These are phyloP conservation scores for Fabrea salina DNA, from an alignment of 169 alveolate species.

Conservation along the genomic window DNA sequence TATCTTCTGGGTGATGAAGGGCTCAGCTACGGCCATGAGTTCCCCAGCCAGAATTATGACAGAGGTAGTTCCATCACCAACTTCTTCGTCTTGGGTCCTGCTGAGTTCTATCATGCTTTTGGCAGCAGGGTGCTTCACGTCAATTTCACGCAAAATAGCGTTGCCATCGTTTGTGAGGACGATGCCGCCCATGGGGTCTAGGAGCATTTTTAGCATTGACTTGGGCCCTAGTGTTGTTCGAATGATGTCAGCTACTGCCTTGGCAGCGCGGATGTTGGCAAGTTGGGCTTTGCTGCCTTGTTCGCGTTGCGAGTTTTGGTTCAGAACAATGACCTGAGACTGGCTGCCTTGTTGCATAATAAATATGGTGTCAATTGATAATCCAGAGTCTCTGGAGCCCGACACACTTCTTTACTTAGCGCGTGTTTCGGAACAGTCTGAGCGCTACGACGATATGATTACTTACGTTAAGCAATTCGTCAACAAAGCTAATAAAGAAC, in stretches of 20 bases:
- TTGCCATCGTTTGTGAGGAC: conserved; percentile 98
- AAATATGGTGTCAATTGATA: conserved; percentile 24
- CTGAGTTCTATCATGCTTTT: conserved; percentile 96
- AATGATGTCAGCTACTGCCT: conserved; percentile 96
- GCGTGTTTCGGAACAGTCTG: conserved; percentile 76
- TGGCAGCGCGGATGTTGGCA: conserved; percentile 92
- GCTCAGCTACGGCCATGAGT: conserved; percentile 96
- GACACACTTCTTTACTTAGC: conserved; percentile 75
- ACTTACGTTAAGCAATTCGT: conserved; percentile 67
- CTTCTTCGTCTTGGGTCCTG: conserved; percentile 98
- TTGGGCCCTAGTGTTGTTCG: conserved; percentile 98
- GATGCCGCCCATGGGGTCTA: conserved; percentile 99
- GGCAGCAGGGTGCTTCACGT: conserved; percentile 99
- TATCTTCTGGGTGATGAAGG: conserved; percentile 92
- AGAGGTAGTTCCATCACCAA: conserved; percentile 99
- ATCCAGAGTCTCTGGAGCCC: conserved; percentile 49
- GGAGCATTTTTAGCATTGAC: conserved; percentile 98
- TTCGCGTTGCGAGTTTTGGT: conserved; percentile 83
- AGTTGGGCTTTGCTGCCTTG: conserved; percentile 86
- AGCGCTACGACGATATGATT: conserved; percentile 80
- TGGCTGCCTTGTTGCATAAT: conserved; percentile 50
- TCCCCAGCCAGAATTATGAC: conserved; percentile 99
- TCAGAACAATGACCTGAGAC: conserved; percentile 84
- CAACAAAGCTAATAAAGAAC: conserved; percentile 56
- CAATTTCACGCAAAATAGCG: conserved; percentile 97